Evolutionary conservation across 1,284 basidiomycete species (phyloP).

Genomic region (Rhodotorula sp.): DNA sequence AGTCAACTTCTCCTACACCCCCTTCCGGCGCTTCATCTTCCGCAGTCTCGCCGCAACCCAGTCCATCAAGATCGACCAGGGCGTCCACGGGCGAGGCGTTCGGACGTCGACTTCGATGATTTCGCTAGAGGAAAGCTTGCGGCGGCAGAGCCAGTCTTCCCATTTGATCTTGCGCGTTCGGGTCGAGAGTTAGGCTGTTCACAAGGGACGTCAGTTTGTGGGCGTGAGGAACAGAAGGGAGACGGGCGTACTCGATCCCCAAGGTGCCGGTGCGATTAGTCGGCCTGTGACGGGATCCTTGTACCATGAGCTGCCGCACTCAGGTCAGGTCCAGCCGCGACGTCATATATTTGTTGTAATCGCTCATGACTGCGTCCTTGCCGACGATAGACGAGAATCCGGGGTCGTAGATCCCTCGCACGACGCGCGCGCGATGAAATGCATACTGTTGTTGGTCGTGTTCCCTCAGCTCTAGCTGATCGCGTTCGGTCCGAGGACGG

Average conservation of each 20-base stretch:
- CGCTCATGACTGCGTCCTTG: conserved; percentile 11
- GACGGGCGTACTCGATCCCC: conserved; percentile 25
- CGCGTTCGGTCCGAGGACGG: conserved; percentile 35
- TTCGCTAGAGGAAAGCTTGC: background rate
- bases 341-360: conserved; percentile 22
- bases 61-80: conserved; percentile 10
- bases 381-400: conserved; percentile 28
- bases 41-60: conserved; percentile 32
- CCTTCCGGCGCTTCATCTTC: conserved; percentile 53
- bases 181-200: conserved; percentile 29
- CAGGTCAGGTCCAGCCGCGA: conserved; percentile 13
- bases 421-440: conserved; percentile 30
- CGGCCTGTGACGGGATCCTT: conserved; percentile 18
- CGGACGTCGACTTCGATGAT: conserved; percentile 52
- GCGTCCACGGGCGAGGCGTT: conserved; percentile 11
- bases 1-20: conserved; percentile 52
- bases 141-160: conserved; percentile 18
- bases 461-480: conserved; percentile 20
- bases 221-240: too few species aligned
- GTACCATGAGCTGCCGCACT: conserved; percentile 26
- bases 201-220: too few species aligned
- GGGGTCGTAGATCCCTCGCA: conserved; percentile 23
- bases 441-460: conserved; percentile 14
- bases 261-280: conserved; percentile 26
- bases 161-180: conserved; percentile 22